A percentile compares a stretch with the other conserved stretches of the same genome.
phyloP scores from a whole-genome alignment of 441 rosid genomes.

The Populus hybrid region DNA sequence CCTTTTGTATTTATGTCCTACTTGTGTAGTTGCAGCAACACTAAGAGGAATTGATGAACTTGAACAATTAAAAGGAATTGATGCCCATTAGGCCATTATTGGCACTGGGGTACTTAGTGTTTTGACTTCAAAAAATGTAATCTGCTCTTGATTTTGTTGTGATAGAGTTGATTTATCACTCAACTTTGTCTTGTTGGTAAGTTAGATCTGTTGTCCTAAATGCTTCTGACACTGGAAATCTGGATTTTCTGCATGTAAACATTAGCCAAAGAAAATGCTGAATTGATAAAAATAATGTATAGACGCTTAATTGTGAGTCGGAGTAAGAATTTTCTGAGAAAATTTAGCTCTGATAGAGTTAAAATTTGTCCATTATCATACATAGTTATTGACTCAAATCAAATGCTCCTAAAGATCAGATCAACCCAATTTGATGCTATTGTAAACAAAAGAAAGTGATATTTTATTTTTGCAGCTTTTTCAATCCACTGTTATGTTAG shows the following conservation, averaged over 20 bases:
- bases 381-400: too few species aligned
- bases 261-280: not conserved
- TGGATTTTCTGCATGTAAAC: not conserved
- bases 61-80: not conserved
- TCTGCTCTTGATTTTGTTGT: not conserved
- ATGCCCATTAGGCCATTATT: not conserved
- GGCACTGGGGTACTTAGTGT: slow-evolving; percentile 4
- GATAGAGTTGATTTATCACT: not conserved
- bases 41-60: not conserved
- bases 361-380: too few species aligned
- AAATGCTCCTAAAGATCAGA: not conserved
- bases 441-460: not conserved
- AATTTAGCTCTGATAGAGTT: too few species aligned
- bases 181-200: not conserved
- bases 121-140: not conserved
- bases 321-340: not conserved
- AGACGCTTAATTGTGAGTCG: not conserved
- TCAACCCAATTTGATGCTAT: not conserved
- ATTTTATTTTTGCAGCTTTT: not conserved
- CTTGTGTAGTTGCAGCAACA: not conserved
- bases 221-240: not conserved
- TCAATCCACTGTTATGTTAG: not conserved
- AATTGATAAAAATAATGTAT: not conserved
- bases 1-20: slow-evolving; percentile 6
- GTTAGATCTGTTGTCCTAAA: not conserved